Percentiles rank a stretch among this genome's conserved stretches.
phyloP scores from a whole-genome alignment of 2,329 filamentous ascomycete genomes.

The Didymella segeticola region DNA sequence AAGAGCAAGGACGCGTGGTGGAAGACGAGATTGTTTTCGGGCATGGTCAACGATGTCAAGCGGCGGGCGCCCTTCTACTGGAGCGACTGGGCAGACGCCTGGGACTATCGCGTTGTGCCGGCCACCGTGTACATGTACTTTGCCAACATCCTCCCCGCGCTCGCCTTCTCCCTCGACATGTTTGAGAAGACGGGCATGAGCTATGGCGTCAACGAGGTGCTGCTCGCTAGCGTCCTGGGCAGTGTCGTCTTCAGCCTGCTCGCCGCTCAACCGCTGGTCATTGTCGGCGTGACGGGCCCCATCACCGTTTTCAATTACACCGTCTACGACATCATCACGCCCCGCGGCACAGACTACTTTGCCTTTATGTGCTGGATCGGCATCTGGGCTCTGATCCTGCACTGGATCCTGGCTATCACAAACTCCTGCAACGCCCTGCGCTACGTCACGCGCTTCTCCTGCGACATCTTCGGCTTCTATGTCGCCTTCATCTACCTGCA shows the following conservation, averaged over 20 bases:
- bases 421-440: slow-evolving; percentile 89
- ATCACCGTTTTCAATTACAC: slow-evolving; percentile 96
- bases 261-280: slow-evolving; percentile 84
- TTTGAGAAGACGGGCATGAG: slow-evolving; percentile 84
- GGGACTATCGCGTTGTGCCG: slow-evolving; percentile 88
- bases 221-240: slow-evolving; percentile 84
- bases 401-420: slow-evolving; percentile 81
- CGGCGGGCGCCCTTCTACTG: slow-evolving; percentile 77
- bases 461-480: slow-evolving; percentile 94
- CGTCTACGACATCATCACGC: slow-evolving; percentile 85
- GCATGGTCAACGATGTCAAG: slow-evolving; percentile 80
- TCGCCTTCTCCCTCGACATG: slow-evolving; percentile 93
- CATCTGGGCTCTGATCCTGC: slow-evolving; percentile 84
- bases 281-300: slow-evolving; percentile 88
- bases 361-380: slow-evolving; percentile 94
- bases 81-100: slow-evolving; percentile 86
- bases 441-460: slow-evolving; percentile 90
- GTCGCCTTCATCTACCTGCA: slow-evolving; percentile 91
- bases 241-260: slow-evolving; percentile 81
- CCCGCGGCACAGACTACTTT: slow-evolving; percentile 80
- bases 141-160: slow-evolving; percentile 85
- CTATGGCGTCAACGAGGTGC: slow-evolving; percentile 89
- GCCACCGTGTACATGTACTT: slow-evolving; percentile 95
- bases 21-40: slow-evolving; percentile 75
- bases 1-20: slow-evolving; percentile 64